Percentiles rank a stretch among this genome's conserved stretches.
Conservation (phyloP, 2,329 filamentous ascomycete genomes). For the Botrytis pseudocinerea region DNA sequence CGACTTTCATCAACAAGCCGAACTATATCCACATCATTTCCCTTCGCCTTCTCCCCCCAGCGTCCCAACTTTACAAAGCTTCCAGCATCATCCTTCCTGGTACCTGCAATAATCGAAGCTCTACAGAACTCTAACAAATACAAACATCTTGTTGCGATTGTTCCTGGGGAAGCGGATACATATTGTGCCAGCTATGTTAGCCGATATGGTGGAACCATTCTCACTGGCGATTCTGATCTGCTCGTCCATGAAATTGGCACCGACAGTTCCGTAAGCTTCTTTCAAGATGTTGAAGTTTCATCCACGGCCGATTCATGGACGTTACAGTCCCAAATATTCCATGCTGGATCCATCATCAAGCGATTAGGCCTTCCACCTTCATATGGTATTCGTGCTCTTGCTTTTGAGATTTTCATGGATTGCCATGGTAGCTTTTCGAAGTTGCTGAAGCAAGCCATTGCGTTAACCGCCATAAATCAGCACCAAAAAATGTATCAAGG, state of each 20-base stretch:
- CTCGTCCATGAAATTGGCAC: conserved; percentile 69
- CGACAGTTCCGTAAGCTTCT: conserved; percentile 64
- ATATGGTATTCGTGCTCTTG: conserved; percentile 44
- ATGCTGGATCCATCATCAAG: conserved; percentile 47
- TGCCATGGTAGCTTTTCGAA: conserved; percentile 33
- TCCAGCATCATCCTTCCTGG: conserved; percentile 64
- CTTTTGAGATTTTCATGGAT: conserved; percentile 40
- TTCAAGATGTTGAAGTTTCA: conserved; percentile 57
- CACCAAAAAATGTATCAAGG: conserved; percentile 29
- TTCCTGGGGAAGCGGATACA: conserved; percentile 81
- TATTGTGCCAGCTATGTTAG: conserved; percentile 71
- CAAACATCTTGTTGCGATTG: conserved; percentile 52
- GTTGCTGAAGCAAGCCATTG: conserved; percentile 32
- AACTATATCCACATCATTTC: conserved; percentile 13
- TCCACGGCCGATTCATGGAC: conserved; percentile 25
- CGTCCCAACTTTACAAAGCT: conserved; percentile 39
- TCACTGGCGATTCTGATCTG: conserved; percentile 88
- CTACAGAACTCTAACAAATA: conserved; percentile 52
- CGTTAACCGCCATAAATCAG: conserved; percentile 27
- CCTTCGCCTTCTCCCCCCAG: conserved; percentile 32
- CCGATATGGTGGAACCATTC: conserved; percentile 54
- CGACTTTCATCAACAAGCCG: conserved; percentile 20
- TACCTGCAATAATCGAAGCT: conserved; percentile 74
- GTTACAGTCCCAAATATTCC: conserved; percentile 41
- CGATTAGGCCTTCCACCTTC: conserved; percentile 45